Evolutionary conservation across 768 basidiomycete species (phyloP), one percentile per base, ranked within the genome.

Genomic region (Mrakia blollopis): DNA sequence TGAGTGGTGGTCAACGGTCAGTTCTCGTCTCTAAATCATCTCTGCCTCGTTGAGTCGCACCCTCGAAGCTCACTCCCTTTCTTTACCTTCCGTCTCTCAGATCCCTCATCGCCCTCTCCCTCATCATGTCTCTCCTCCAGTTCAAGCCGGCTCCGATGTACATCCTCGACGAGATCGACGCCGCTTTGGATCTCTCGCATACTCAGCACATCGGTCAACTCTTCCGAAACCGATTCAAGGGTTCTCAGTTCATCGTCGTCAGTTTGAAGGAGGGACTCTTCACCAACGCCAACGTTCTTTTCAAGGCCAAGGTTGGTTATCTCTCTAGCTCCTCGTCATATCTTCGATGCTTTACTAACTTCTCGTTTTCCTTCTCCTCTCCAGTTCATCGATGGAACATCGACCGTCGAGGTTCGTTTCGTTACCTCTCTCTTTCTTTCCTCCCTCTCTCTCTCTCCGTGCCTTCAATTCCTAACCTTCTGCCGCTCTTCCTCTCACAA

Each of bases 81-180:
- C n/a, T 39, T 7, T 72, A 6, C 52, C 4, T 35, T 23, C 25
- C 50, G 1, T 23, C 14, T 44, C 23, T 32, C 80, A 98, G 95
- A 79, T 99, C 97, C 0, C 88, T 99, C 79, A 98, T 99, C 81
- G 97, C 97, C 0, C 88, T 99, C 0, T 98, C 96, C 18, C 87
- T 99, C 54, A 98, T 98, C 86, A 96, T 99, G 94, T 92, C 97
- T 0, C 88, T 99, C 25, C 89, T 98, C n/a, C 94, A 98, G 83
- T 98, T 98, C 88, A 98, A 98, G 82, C 95, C 96, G 11, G 95
- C 96, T 23, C 96, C 94, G 3, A 94, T 98, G 93, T 98, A 98
- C 84, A 99, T 99, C 82, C 88, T 99, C 13, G 97, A 99, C 85
- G 97, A 99, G 84, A 96, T 99, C 79, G 97, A 98, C 83, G 95